Base-by-base conservation (phyloP, 2,329 filamentous ascomycete species). In the Colletotrichum tropicale region DNA sequence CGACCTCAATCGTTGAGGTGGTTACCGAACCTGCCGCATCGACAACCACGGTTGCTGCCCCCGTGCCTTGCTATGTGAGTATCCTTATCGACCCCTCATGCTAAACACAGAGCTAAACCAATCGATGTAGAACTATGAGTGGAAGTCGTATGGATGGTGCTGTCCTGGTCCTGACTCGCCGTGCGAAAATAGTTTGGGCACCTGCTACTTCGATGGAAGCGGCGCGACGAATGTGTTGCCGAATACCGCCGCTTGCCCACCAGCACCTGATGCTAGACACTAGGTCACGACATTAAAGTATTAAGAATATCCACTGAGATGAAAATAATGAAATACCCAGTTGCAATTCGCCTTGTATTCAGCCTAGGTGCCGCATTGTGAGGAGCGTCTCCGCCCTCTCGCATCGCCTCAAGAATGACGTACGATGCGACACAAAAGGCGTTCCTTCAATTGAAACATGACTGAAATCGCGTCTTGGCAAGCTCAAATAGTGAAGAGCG, bases 31-130 rank as follows among this genome's bases (percentile, higher is more conserved):
- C 66, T 13, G 43, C 43, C 21, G 36, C 30, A 2, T 62, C 71
- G 6, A 69, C 65, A 28, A 69, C 28, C 52, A 24, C 55, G 1
- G 56, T 28, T 12, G 36, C 71, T 10, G n/a, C 71, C 18, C 71
- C 71, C 6, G 56, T 73, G 21, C 65, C 65, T 9, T 73, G 65
- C 7, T 73, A 73, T 24, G 71, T 73, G 10, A 64, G 71, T 64
- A 26, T 30, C 13, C 6, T 30, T 0, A 13, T 2, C 6, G 3
- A 13, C 0, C 32, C n/a, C 4, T 24, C 21, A 18, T 8, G 5
- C 2, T 6, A 10, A 28, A 6, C 8, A 0, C 1, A 24, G 15
- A 5, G 18, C 55, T 62, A 43, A 70, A 0, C 2, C 1, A 8
- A 8, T 6, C 1, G 8, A 26, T 8, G 13, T 4, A 70, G 68